phyloP scores from a whole-genome alignment of 345 rosid species.

The Hevea brasiliensis region DNA sequence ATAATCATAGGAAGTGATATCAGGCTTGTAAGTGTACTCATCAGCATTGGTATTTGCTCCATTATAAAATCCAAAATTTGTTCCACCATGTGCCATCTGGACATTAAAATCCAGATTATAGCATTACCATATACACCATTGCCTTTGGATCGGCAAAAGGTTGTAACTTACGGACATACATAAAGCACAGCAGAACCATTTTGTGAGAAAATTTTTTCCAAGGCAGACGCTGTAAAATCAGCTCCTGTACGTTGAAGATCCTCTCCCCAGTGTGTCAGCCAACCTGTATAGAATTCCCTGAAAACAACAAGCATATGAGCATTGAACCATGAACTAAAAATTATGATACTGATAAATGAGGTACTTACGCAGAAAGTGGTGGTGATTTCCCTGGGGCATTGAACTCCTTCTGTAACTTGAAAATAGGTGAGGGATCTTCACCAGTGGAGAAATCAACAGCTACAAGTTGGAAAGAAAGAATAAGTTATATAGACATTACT shows the following conservation, averaged over 20 bases:
- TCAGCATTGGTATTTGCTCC: slow-evolving; percentile 83
- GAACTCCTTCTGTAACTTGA: slow-evolving; percentile 77
- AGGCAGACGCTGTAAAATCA: slow-evolving; percentile 60
- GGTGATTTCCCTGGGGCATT: slow-evolving; percentile 95
- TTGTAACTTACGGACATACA: slow-evolving; percentile 44
- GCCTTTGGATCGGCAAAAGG: slow-evolving; percentile 4
- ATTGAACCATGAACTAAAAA: slow-evolving; percentile 8
- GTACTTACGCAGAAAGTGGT: slow-evolving; percentile 80
- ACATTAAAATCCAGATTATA: slow-evolving; percentile 9
- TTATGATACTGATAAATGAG: background rate
- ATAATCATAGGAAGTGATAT: slow-evolving; percentile 94
- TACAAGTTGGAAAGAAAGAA: slow-evolving; percentile 29
- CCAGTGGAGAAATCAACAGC: slow-evolving; percentile 94
- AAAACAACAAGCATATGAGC: slow-evolving; percentile 20
- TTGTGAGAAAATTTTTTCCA: slow-evolving; percentile 67
- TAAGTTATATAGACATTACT: background rate
- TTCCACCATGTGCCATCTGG: slow-evolving; percentile 99
- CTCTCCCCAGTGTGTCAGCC: slow-evolving; percentile 99
- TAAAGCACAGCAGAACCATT: slow-evolving; percentile 95
- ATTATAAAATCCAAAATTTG: slow-evolving; percentile 91
- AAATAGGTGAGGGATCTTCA: slow-evolving; percentile 80
- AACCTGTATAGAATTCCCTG: slow-evolving; percentile 96
- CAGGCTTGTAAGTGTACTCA: slow-evolving; percentile 68
- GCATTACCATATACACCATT: slow-evolving; percentile 8
- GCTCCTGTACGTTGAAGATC: slow-evolving; percentile 66